Evolutionary conservation across 345 rosid species (phyloP), one percentile per base, ranked within the genome.

Genomic region (Noccaea caerulescens): DNA sequence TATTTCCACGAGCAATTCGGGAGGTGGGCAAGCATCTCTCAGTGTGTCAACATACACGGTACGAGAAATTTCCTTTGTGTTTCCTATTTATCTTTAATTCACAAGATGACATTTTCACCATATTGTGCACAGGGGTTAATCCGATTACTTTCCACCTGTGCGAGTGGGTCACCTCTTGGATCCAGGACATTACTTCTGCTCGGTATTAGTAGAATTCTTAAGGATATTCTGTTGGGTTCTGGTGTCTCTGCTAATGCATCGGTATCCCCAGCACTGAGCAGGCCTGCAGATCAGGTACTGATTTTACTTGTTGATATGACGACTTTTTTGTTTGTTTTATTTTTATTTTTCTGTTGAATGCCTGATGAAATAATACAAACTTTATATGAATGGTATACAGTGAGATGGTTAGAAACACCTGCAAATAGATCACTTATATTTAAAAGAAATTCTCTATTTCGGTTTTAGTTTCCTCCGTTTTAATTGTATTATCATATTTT

Each of bases 281-380:
- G 98, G 77, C 99, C 99, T 23, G 85, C 98, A 45, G 99, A 95
- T 66, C 99, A 95, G 97, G 99, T 95, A 73, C 56, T n/a, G 44
- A 18, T 73, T 51, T 54, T 36, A 51, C 51, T 11, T 72, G 32
- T 58, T 20, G 38, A 46, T 27, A 12, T 14, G 27, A 23, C 33
- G 1, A 34, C 3, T 14, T 11, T 18, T 12, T 38, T 32, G 10
- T 27, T 27, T 27, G 3, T 27, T 27, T 27, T 25, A 1, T 27
- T 27, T 27, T 27, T 27, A 3, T 27, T 27, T 27, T 27, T 27
- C 30, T 53, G 33, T 66, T 43, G 47, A 52, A n/a, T 54, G 23
- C 42, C 37, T 51, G 23, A 44, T 43, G 4, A 66, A 12, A 20
- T 39, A 34, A 30, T 16, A 38, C 43, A 50, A 43, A 41, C 12